Conservation (phyloP, 2,329 filamentous ascomycete genomes). For the Verticillium zaregamsianum region DNA sequence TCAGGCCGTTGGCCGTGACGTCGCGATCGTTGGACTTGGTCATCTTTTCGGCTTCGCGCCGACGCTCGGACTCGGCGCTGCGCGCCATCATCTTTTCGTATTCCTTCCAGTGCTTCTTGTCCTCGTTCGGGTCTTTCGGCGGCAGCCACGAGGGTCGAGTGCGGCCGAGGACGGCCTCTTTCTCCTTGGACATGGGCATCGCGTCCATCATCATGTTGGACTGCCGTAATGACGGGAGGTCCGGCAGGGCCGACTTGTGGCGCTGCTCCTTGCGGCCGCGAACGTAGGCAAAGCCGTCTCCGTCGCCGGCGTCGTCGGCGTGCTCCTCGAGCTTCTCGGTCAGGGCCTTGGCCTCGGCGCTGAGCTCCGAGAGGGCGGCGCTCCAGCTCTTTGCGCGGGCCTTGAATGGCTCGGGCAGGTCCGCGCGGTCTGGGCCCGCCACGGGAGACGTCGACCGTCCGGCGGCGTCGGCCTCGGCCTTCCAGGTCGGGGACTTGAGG, state of each 20-base stretch:
- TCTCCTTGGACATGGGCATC: conserved; percentile 78
- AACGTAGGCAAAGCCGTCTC: conserved; percentile 13
- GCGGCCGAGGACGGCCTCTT: conserved; percentile 75
- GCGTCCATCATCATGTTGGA: conserved; percentile 82
- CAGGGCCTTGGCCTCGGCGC: conserved; percentile 66
- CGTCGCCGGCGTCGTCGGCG: conserved; percentile 52
- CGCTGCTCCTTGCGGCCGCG: conserved; percentile 39
- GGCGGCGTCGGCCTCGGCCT: conserved; percentile 35
- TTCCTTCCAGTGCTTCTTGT: conserved; percentile 80
- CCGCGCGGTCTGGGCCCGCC: not conserved
- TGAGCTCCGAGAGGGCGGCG: conserved; percentile 63
- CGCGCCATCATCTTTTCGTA: conserved; percentile 78
- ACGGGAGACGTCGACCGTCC: conserved; percentile 6
- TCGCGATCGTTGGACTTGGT: conserved; percentile 51
- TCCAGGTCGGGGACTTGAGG: conserved; percentile 53
- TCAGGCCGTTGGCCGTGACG: conserved; percentile 47
- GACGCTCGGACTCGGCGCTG: conserved; percentile 56
- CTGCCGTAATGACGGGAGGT: conserved; percentile 65
- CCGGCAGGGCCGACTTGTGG: conserved; percentile 63
- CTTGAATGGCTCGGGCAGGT: conserved; percentile 38
- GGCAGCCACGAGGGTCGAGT: conserved; percentile 82
- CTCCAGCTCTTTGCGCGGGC: conserved; percentile 71
- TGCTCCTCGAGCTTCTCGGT: conserved; percentile 80
- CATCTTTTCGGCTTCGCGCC: conserved; percentile 48
- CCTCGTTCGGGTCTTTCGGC: conserved; percentile 84